Percentiles rank a stretch among this genome's conserved stretches.
Conservation (phyloP, 179 eudicot genomes). For the Pouteria campechiana region DNA sequence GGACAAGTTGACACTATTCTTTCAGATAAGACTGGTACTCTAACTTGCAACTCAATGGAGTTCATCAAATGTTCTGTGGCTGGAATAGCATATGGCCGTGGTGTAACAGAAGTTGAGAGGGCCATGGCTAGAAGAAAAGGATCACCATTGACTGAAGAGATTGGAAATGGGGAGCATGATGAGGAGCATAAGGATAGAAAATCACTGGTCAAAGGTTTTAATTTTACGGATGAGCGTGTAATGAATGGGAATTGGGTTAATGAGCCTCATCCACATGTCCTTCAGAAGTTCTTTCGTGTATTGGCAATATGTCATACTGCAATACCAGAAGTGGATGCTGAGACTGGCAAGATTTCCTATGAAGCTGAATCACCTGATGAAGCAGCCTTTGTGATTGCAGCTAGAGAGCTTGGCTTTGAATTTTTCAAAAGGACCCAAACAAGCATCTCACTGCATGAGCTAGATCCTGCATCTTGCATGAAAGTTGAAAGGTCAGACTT, state of each 20-base stretch:
- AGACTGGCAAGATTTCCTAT: conserved; percentile 33
- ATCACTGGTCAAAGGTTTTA: conserved; percentile 46
- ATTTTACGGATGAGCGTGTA: conserved; percentile 55
- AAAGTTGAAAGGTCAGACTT: conserved; percentile 55
- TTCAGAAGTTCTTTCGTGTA: conserved; percentile 53
- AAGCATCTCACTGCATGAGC: conserved; percentile 40
- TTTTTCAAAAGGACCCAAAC: conserved; percentile 54
- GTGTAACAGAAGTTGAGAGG: conserved; percentile 55
- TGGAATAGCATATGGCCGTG: conserved; percentile 61
- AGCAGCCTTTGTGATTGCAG: conserved; percentile 75
- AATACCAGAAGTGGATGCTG: conserved; percentile 51
- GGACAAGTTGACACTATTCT: conserved; percentile 74
- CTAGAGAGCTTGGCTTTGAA: conserved; percentile 64
- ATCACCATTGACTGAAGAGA: conserved; percentile 4
- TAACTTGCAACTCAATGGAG: conserved; percentile 86
- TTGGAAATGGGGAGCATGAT: neutral
- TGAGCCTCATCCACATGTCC: conserved; percentile 33
- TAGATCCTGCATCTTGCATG: conserved; percentile 33
- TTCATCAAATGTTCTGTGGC: conserved; percentile 72
- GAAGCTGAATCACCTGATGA: conserved; percentile 91
- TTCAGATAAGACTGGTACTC: conserved; percentile 78
- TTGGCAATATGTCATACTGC: conserved; percentile 78
- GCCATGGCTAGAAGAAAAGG: conserved; percentile 44
- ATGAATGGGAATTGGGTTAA: conserved; percentile 48
- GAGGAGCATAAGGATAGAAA: conserved; percentile 5